Percentiles rank a stretch among this genome's conserved stretches.
Evolutionary conservation across 345 rosid species (phyloP).

Genomic region (Hibiscus tridactylites): DNA sequence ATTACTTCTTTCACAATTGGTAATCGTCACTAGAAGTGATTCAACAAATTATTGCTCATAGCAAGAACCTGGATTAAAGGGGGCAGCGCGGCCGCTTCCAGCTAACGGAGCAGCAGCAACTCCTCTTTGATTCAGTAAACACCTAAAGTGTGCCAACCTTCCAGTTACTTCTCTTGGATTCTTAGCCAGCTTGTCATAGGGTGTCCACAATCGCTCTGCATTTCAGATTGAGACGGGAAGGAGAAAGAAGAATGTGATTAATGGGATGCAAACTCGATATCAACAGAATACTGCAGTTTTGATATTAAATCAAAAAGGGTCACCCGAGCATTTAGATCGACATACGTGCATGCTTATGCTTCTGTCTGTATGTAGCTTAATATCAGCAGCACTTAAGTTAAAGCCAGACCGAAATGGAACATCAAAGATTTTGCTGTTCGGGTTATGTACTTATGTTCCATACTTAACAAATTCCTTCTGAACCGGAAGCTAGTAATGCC

Average conservation of each 20-base stretch:
- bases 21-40: background rate
- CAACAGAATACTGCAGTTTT: background rate
- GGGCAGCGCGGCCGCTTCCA: too few species aligned
- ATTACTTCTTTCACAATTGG: background rate
- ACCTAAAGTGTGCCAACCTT: constrained; percentile 63
- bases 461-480: too few species aligned
- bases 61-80: too few species aligned
- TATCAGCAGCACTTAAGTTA: background rate
- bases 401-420: background rate
- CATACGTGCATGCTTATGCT: background rate
- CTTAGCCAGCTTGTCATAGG: constrained; percentile 41
- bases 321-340: background rate
- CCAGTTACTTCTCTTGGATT: constrained; percentile 26
- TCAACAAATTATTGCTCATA: too few species aligned
- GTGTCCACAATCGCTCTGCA: constrained; percentile 39
- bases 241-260: background rate
- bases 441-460: too few species aligned
- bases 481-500: too few species aligned
- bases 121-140: constrained; percentile 49
- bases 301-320: background rate
- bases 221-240: background rate
- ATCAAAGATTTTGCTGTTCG: too few species aligned
- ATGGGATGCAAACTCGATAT: background rate
- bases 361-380: background rate
- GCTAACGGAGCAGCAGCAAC: too few species aligned